A percentile compares a stretch with the other conserved stretches of the same genome.
Conservation (phyloP, 2,329 filamentous ascomycete species). For the Penicillium brevicompactum region DNA sequence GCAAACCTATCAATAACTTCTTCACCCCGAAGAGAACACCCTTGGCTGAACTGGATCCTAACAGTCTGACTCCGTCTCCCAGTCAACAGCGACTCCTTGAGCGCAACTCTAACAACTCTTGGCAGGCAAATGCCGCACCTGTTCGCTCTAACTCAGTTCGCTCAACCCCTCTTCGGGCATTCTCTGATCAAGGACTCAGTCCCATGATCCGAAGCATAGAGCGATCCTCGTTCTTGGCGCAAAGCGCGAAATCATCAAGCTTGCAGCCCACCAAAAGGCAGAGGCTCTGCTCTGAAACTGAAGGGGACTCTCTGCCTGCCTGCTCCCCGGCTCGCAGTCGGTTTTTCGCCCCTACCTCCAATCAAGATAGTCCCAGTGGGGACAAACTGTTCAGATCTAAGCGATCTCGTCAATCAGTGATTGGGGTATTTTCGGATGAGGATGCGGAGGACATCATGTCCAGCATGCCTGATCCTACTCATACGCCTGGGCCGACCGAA, state of each 20-base stretch:
- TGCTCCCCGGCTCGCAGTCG: constrained; percentile 46
- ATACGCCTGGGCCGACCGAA: constrained; percentile 3
- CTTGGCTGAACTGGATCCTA: constrained; percentile 68
- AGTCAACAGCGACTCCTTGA: constrained; percentile 63
- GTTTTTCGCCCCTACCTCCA: constrained; percentile 46
- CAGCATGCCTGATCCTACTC: constrained; percentile 42
- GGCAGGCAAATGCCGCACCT: constrained; percentile 56
- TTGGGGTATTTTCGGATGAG: constrained; percentile 58
- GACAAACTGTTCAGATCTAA: constrained; percentile 40
- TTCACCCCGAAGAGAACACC: constrained; percentile 66
- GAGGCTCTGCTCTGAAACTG: constrained; percentile 53
- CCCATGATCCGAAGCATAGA: constrained; percentile 44
- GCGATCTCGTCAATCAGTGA: constrained; percentile 45
- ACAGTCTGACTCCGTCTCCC: constrained; percentile 67
- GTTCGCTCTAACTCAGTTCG: constrained; percentile 37
- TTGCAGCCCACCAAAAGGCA: constrained; percentile 54
- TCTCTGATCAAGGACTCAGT: constrained; percentile 43
- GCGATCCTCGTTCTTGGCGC: constrained; percentile 42
- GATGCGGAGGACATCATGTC: constrained; percentile 54
- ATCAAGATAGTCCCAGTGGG: constrained; percentile 44
- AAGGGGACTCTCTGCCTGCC: constrained; percentile 36
- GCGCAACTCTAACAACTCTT: constrained; percentile 55
- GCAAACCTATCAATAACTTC: constrained; percentile 64
- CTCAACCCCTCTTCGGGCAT: constrained; percentile 37
- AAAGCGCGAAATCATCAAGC: constrained; percentile 42